Evolutionary conservation across 257 asterid species (phyloP), one percentile per base, ranked within the genome.

Genomic region (Catharanthus roseus): DNA sequence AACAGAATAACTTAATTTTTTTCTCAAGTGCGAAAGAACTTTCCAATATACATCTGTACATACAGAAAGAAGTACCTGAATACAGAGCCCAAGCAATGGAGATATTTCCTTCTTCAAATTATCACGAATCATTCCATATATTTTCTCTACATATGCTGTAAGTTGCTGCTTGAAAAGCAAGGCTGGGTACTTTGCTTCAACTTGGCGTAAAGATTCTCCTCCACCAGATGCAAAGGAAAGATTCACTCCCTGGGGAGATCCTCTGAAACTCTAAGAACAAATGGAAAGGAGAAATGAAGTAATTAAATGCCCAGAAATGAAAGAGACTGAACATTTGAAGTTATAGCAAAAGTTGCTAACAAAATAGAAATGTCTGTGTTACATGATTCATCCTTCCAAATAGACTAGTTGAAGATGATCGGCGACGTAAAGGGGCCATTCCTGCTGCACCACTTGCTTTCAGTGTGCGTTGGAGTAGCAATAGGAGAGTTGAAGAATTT

Each of bases 121-220:
- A 78, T 95, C 99, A n/a, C 98, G 79, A 77, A 95, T 91, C 97
- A 95, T 83, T 76, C 99, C 99, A 69, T 95, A 95, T 60, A 95
- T 88, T 86, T 95, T 95, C 77, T 95, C 99, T 11, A 95, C 98
- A 83, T 89, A 95, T 41, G 99, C 99, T 29, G 99, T 95, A 77
- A 95, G 99, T 77, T 95, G 99, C 83, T 95, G 99, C 83, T 95
- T 95, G 89, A 95, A 95, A 77, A 95, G 89, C 86, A 95, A 84
- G 73, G 99, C 99, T 73, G 99, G 99, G 78, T 95, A 91, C 78
- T 95, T 95, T 73, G 99, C 99, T 89, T 95, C 99, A 54, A 95
- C 98, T 85, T 95, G 99, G 79, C 95, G 92, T 77, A 95, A 80
- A 72, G 90, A 83, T 65, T 93, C 99, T 15, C 84, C 87, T 81